Conservation (phyloP, 2,329 filamentous ascomycete genomes). For the Xylariaceae sp. region DNA sequence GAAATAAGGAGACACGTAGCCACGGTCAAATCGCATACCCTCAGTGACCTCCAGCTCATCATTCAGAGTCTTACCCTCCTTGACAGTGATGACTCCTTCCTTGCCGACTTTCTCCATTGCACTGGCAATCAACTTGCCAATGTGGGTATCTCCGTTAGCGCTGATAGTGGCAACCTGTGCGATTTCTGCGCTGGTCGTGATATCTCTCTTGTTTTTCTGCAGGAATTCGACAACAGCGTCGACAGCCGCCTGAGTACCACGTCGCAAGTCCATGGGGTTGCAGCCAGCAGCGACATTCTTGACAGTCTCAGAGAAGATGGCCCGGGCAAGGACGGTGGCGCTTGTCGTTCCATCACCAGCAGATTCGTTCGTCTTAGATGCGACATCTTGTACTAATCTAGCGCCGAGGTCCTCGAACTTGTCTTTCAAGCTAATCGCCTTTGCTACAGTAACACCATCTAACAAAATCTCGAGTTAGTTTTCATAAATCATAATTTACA, state of each 20-base stretch:
- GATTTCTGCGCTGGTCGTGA: conserved; percentile 96
- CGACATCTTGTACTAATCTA: conserved; percentile 94
- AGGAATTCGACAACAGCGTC: conserved; percentile 93
- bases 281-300: conserved; percentile 99
- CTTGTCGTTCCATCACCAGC: conserved; percentile 99
- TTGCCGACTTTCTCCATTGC: conserved; percentile 99
- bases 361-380: conserved; percentile 98
- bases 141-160: conserved; percentile 94
- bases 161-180: conserved; percentile 98
- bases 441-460: conserved; percentile 90
- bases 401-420: conserved; percentile 99
- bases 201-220: conserved; percentile 94
- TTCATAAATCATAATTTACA: neutral
- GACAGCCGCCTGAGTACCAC: conserved; percentile 95
- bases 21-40: conserved; percentile 99
- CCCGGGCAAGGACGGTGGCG: conserved; percentile 92
- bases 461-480: conserved; percentile 23
- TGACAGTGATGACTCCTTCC: conserved; percentile 99
- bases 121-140: conserved; percentile 93
- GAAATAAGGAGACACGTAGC: conserved; percentile 98
- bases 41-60: conserved; percentile 99
- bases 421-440: conserved; percentile 90
- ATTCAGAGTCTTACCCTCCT: conserved; percentile 98
- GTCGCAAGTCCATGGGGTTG: conserved; percentile 98
- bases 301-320: conserved; percentile 99